Conservation (phyloP, 305 asterid genomes). For the Stenogyne calaminthoides region DNA sequence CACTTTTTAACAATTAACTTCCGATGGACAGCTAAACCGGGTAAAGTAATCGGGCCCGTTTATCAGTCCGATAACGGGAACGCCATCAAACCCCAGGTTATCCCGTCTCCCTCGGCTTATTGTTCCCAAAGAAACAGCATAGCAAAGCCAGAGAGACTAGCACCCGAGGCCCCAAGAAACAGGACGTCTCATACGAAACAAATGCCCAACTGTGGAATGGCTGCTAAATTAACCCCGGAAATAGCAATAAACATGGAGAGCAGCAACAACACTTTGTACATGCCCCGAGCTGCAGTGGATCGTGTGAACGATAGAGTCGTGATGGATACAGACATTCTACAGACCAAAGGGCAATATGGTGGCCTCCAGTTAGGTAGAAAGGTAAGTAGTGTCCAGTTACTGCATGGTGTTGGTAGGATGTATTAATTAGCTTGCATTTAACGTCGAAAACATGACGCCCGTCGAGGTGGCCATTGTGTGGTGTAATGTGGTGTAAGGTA, state of each 20-base stretch:
- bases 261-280: slow-evolving; percentile 49
- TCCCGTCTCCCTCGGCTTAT: slow-evolving; percentile 44
- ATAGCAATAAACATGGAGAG: slow-evolving; percentile 60
- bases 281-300: slow-evolving; percentile 46
- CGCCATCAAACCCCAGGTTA: slow-evolving; percentile 35
- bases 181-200: slow-evolving; percentile 43
- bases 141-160: slow-evolving; percentile 43
- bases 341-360: slow-evolving; percentile 57
- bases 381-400: slow-evolving; percentile 55
- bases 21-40: slow-evolving; percentile 64
- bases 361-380: slow-evolving; percentile 50
- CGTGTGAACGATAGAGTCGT: slow-evolving; percentile 50
- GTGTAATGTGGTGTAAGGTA: neutral
- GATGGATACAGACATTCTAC: slow-evolving; percentile 60
- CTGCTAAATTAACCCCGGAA: slow-evolving; percentile 61
- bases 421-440: slow-evolving; percentile 37
- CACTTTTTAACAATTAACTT: slow-evolving; percentile 18
- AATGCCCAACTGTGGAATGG: slow-evolving; percentile 52
- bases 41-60: slow-evolving; percentile 57
- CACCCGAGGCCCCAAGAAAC: slow-evolving; percentile 34
- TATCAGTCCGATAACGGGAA: slow-evolving; percentile 44
- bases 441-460: neutral
- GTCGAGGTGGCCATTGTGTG: neutral
- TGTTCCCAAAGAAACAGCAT: slow-evolving; percentile 43
- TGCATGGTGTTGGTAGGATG: slow-evolving; percentile 60